Evolutionary conservation across 495 filamentous ascomycete species (phyloP), one percentile per base, ranked within the genome.

Genomic region (Talaromyces proteolyticus): DNA sequence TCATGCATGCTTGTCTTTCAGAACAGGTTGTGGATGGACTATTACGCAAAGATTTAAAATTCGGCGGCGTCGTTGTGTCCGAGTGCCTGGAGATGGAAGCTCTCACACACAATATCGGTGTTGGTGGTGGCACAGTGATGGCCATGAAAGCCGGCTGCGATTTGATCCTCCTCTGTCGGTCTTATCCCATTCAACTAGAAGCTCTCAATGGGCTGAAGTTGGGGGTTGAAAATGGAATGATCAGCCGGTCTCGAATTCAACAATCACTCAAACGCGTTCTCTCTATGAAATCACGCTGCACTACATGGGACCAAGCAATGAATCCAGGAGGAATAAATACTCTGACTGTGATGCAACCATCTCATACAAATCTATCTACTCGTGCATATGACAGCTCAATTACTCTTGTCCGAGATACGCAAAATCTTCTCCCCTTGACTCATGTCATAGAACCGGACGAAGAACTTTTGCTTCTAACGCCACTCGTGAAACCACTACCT

Each of bases 41-140:
- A 14, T 68, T 95, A 14, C 77, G 90, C 16, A 84, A 85, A 43
- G 88, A 94, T 53, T 75, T 95, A 40, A 84, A 87, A 6, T 95
- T 95, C 58, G 76, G 88, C 50, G 90, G 90, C 3, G 90, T 95
- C 6, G 89, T 89, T n/a, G 87, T 95, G 39, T 94, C 89, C 0
- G 90, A 95, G 58, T 95, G 90, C 50, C 72, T 95, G n/a, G 90
- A 95, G 63, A 95, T 95, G 90, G 90, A 95, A 56, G 88, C 89
- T 1, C 75, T 95, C 12, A 86, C 86, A 45, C 87, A 91, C 54
- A 91, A 95, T 54, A 93, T 95, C 53, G 90, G 90, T 11, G 87
- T 95, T n/a, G 86, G 88, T 50, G 89, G 89, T 12, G 89, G 90
- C 14, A 93, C 88, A 0, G 88, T 95, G 48, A 95, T 95, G 90